Conservation (phyloP, 129 eudicot species). For the Mikania micrantha region DNA sequence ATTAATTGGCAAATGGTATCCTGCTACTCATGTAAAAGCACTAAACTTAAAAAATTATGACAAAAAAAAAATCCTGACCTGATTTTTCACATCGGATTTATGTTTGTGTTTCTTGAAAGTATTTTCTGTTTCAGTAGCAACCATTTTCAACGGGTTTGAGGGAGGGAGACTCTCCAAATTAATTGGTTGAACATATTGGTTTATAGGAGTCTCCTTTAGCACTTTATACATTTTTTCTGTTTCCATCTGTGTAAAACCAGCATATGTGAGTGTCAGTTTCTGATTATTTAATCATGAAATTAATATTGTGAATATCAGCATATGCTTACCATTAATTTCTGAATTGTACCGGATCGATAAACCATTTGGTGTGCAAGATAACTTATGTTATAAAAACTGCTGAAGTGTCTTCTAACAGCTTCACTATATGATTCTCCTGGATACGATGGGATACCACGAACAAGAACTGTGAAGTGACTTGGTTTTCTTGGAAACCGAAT, state of each 20-base stretch:
- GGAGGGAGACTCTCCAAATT: conserved; percentile 41
- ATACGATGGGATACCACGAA: conserved; percentile 86
- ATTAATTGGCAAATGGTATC: not conserved
- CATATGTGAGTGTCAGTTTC: not conserved
- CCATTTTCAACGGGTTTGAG: conserved; percentile 32
- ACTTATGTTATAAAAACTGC: conserved; percentile 55
- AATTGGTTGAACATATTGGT: conserved; percentile 32
- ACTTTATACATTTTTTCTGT: conserved; percentile 67
- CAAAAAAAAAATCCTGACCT: conserved; percentile 35
- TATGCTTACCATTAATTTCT: conserved; percentile 64
- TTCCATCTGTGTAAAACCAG: conserved; percentile 39
- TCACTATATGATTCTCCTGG: conserved; percentile 63
- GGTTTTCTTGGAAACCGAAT: conserved; percentile 47
- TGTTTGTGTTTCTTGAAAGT: conserved; percentile 23
- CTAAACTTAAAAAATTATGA: not conserved
- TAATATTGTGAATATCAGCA: not conserved
- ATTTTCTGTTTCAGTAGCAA: conserved; percentile 33
- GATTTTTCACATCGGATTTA: conserved; percentile 38
- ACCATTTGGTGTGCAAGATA: conserved; percentile 90
- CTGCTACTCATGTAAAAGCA: not conserved
- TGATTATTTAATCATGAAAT: not conserved
- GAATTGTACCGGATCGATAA: conserved; percentile 60
- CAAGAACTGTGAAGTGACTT: conserved; percentile 84
- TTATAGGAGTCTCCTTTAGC: conserved; percentile 30
- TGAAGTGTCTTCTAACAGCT: conserved; percentile 49